Evolutionary conservation across 2,329 filamentous ascomycete species (phyloP), one percentile per base, ranked within the genome.

Genomic region (Ampelomyces quisqualis): DNA sequence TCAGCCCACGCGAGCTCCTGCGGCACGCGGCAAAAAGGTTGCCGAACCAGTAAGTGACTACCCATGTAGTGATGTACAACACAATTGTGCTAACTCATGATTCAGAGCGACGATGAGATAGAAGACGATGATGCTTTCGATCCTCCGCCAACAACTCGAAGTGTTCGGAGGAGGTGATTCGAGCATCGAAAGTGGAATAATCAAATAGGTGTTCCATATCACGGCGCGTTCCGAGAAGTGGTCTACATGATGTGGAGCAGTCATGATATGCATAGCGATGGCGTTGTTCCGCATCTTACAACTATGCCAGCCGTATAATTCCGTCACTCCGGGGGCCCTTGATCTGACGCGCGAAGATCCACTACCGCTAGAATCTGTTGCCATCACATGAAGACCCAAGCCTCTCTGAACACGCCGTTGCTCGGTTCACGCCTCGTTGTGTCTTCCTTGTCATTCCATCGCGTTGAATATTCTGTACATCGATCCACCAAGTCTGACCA

Each of bases 11-110:
- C 55, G 55, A 30, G 47, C 52, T 24, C 40, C 55, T 23, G 46
- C 45, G 20, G 48, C 57, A 28, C 51, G 60, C 6, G 45, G 49
- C 20, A 65, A 58, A 38, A 65, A 64, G 45, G 53, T 60, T 21
- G 62, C 69, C 36, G 71, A 73, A 51, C 69, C 70, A 14, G 69
- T 70, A 60, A 57, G 66, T 60, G n/a, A n/a, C n/a, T n/a, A 15
- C 36, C 5, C 8, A 13, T 18, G n/a, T n/a, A n/a, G 8, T 2
- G 1, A 17, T 6, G 4, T 13, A 14, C 13, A 1, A 33, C 31
- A 11, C 19, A 13, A 14, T 18, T n/a, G 7, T 32, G 24, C 50
- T 57, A 14, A 57, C 10, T n/a, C n/a, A 3, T 5, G 1, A 15
- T 18, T n/a, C 28, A 70, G 65, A 69, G 65, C 33, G 68, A 71